Evolutionary conservation across 2,329 filamentous ascomycete genomes (phyloP), one percentile per base, ranked within the genome.

Genomic region (Neofusicoccum sp.): DNA sequence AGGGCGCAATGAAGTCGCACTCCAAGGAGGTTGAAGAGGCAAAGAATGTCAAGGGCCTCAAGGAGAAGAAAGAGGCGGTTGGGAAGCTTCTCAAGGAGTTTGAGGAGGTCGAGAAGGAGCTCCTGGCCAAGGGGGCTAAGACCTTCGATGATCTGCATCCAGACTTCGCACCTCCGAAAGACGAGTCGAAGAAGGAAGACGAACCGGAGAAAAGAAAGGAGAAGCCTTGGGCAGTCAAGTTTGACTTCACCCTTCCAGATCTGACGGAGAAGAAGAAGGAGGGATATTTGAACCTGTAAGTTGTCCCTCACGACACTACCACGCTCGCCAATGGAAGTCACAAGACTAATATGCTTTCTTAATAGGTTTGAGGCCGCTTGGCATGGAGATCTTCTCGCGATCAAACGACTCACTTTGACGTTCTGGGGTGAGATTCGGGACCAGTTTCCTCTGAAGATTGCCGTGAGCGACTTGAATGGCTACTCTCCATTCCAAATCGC

Each of bases 341-440:
- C 20, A n/a, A 38, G 20, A 6, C 34, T 53, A 41, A 53, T 36
- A 12, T 16, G 28, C 2, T 40, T 48, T 6, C 20, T 6, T 75
- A 2, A 74, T 34, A 85, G 83, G 6, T 89, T 90, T 70, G 86
- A 93, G 68, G 89, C 89, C 36, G 85, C 85, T 4, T 95, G 89
- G 89, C 67, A 67, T 4, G 88, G 87, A n/a, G 84, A 95, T 65
- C 65, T 89, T 1, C 78, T 84, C 1, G 84, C 78, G 3, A 84
- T 93, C 72, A 90, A 89, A 68, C 72, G 75, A 12, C 76, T 90
- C 38, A 89, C 87, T 1, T 74, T 90, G 20, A 75, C 79, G 9
- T 75, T 82, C 1, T 89, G 86, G 84, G 78, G 83, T 11, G 69
- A 77, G 4, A 75, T 82, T 5, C 74, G 80, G 4, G 73, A 81